These are phyloP conservation scores for Ascoidea asiatica DNA, from an alignment of 805 yeast species.

Conservation along the genomic window DNA sequence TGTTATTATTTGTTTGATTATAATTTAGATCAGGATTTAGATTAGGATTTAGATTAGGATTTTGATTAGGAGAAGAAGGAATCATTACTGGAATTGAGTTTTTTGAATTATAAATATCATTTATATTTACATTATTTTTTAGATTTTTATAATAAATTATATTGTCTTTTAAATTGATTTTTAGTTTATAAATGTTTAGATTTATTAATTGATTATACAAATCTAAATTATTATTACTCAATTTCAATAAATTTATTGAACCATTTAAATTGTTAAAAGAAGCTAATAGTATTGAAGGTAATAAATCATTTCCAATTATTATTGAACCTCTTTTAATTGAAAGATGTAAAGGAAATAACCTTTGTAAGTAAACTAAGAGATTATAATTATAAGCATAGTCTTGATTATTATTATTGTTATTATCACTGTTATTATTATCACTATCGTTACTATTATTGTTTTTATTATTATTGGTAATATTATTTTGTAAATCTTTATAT, in stretches of 20 bases:
- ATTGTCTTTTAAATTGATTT: slow-evolving; percentile 55
- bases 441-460: slow-evolving; percentile 1
- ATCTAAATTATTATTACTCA: slow-evolving; percentile 39
- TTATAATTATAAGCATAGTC: slow-evolving; percentile 2
- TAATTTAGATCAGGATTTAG: slow-evolving; percentile 1
- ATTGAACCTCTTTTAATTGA: slow-evolving; percentile 53
- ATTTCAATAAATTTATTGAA: slow-evolving; percentile 35
- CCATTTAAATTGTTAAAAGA: slow-evolving; percentile 46
- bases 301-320: slow-evolving; percentile 66
- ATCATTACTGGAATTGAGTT: background rate
- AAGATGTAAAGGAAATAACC: slow-evolving; percentile 49
- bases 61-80: too few species aligned
- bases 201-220: slow-evolving; percentile 32
- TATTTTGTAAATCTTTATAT: slow-evolving; percentile 22
- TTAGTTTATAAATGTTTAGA: slow-evolving; percentile 35
- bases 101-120: background rate
- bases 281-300: slow-evolving; percentile 57
- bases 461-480: slow-evolving; percentile 9
- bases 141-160: slow-evolving; percentile 38
- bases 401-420: slow-evolving; percentile 6
- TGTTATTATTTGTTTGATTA: slow-evolving; percentile 2
- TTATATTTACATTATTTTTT: slow-evolving; percentile 2
- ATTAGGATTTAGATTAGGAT: too few species aligned
- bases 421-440: slow-evolving; percentile 3
- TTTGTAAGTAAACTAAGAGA: slow-evolving; percentile 6